Conservation (phyloP, 148 eudicot genomes). For the Fagopyrum homotropicum region DNA sequence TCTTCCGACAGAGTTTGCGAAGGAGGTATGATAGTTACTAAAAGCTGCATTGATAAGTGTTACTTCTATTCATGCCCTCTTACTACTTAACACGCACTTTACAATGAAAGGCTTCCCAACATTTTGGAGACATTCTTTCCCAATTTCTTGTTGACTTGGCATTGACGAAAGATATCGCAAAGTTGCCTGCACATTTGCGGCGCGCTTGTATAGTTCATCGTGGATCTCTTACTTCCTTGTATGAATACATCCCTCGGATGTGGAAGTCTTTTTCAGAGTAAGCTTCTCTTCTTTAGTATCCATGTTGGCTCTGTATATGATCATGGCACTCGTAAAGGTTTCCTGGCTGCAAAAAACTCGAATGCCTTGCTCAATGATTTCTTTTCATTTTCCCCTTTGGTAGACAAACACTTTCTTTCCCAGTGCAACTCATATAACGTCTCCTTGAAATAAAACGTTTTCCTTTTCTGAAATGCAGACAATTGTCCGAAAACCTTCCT, state of each 20-base stretch:
- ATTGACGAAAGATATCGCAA: conserved; percentile 40
- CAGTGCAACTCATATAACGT: not conserved
- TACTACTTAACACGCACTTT: conserved; percentile 7
- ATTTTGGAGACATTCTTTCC: conserved; percentile 87
- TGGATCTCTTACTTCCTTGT: conserved; percentile 72
- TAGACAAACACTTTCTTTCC: conserved; percentile 1
- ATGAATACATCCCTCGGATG: conserved; percentile 90
- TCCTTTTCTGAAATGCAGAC: conserved; percentile 43
- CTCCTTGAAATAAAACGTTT: not conserved
- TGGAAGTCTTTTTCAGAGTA: conserved; percentile 64
- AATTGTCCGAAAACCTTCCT: conserved; percentile 33
- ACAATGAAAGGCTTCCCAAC: conserved; percentile 79
- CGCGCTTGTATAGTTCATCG: conserved; percentile 82
- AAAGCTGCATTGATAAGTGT: not conserved
- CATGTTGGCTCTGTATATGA: not conserved
- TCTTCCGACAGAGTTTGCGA: conserved; percentile 97
- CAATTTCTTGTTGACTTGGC: conserved; percentile 67
- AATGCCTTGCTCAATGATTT: not conserved
- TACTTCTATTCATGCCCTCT: not conserved
- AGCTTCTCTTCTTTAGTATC: conserved; percentile 24
- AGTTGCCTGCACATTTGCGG: conserved; percentile 54
- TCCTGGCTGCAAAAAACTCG: not conserved
- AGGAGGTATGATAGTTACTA: conserved; percentile 49
- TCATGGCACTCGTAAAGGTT: not conserved
- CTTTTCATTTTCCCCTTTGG: not conserved